Conservation (phyloP, 441 rosid genomes). For the Adansonia madagascariensis region DNA sequence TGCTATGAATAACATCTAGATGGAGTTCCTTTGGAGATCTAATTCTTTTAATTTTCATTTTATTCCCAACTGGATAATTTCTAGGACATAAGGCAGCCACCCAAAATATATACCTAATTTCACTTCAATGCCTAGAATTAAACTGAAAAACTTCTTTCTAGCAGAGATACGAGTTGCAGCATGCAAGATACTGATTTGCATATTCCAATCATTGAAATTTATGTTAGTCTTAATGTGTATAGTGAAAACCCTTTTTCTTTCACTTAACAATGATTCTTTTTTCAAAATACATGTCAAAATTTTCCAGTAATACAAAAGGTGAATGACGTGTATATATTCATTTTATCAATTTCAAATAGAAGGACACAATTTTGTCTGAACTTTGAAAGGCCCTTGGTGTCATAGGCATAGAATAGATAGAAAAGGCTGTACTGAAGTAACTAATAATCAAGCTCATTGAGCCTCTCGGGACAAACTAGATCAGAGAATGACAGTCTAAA, state of each 20-base stretch:
- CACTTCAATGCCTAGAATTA: conserved; percentile 6
- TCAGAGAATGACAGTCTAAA: conserved; percentile 15
- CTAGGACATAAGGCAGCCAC: not conserved
- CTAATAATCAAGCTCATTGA: not conserved
- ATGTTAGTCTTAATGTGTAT: not conserved
- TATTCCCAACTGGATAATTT: conserved; percentile 8
- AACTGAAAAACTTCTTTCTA: conserved; percentile 7
- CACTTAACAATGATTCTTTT: not conserved
- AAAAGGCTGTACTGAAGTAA: not conserved
- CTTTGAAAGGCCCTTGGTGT: not conserved
- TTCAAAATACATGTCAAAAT: conserved; percentile 1
- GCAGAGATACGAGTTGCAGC: not conserved
- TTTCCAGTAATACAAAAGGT: not conserved
- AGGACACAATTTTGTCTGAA: not conserved
- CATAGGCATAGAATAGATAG: not conserved
- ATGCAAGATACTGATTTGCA: not conserved
- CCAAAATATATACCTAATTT: not conserved
- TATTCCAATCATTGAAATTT: not conserved
- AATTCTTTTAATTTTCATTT: not conserved
- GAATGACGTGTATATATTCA: not conserved
- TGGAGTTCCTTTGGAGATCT: not conserved
- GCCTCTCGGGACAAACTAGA: conserved; percentile 1
- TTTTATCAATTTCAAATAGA: conserved; percentile 14
- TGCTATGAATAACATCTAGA: conserved; percentile 8
- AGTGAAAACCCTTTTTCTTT: not conserved